These are phyloP conservation scores for Saturnispora ahearnii DNA, from an alignment of 805 yeast genomes.

Conservation along the genomic window DNA sequence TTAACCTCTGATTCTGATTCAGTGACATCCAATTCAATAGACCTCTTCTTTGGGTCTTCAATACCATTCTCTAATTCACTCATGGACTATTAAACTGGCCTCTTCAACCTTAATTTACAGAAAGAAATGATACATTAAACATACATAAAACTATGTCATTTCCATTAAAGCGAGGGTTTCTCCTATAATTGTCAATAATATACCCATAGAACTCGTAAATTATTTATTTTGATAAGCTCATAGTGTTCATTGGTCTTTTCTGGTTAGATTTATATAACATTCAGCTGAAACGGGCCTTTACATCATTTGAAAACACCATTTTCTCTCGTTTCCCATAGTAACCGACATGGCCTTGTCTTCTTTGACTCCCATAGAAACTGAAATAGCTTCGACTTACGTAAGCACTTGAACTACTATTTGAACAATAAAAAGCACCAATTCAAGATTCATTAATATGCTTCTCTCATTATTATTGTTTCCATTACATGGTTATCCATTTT, in stretches of 20 bases:
- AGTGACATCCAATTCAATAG: conserved; percentile 5
- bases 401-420: neutral
- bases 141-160: neutral
- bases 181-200: neutral
- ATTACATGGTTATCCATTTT: too few relatives aligned
- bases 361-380: neutral
- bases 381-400: neutral
- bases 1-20: neutral
- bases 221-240: too few relatives aligned
- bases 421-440: neutral
- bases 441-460: neutral
- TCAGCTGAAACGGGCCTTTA: neutral
- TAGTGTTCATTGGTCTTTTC: neutral
- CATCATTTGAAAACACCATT: neutral
- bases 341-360: neutral
- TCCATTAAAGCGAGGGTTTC: neutral
- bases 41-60: conserved; percentile 7
- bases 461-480: too few relatives aligned
- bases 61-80: neutral
- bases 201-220: too few relatives aligned
- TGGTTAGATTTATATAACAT: neutral
- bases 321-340: conserved; percentile 2
- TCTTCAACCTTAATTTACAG: neutral
- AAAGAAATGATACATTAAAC: neutral
- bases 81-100: neutral